phyloP scores from a whole-genome alignment of 2,329 filamentous ascomycete genomes.

The Camptophora hylomeconis region DNA sequence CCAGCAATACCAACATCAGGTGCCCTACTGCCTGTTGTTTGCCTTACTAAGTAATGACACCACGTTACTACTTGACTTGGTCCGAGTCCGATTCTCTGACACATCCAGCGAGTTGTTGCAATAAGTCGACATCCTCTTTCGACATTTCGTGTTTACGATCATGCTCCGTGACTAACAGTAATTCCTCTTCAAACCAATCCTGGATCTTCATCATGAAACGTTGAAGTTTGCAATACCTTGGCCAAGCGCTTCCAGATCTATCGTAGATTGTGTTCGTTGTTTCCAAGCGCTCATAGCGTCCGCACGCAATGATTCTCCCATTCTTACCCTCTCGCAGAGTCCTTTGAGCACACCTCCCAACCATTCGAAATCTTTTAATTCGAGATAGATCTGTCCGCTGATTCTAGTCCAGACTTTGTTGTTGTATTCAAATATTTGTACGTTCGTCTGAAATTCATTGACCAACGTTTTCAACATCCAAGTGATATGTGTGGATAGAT shows the following conservation, averaged over 20 bases:
- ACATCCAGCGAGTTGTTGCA: no score
- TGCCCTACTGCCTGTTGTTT: no score
- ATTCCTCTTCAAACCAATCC: no score
- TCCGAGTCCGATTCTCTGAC: no score
- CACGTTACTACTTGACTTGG: no score
- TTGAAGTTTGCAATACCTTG: constrained; percentile 2
- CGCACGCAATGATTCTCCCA: constrained; percentile 13
- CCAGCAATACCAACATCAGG: no score
- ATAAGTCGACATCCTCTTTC: no score
- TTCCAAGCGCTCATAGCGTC: constrained; percentile 5
- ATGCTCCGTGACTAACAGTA: no score
- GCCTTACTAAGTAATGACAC: no score
- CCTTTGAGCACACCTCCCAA: constrained; percentile 45
- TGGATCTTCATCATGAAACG: no score
- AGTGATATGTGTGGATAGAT: constrained; percentile 30
- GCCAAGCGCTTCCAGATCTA: constrained; percentile 7
- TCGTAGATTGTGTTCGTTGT: constrained; percentile 3
- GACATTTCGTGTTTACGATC: no score
- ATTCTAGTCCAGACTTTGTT: constrained; percentile 57
- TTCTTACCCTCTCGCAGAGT: constrained; percentile 37
- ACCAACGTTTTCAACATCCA: constrained; percentile 48
- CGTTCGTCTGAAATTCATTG: constrained; percentile 55
- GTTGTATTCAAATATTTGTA: constrained; percentile 49
- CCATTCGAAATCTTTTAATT: constrained; percentile 64
- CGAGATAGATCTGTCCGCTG: constrained; percentile 76